phyloP scores from a whole-genome alignment of 106 monocot species.

The Phalaenopsis equestris region DNA sequence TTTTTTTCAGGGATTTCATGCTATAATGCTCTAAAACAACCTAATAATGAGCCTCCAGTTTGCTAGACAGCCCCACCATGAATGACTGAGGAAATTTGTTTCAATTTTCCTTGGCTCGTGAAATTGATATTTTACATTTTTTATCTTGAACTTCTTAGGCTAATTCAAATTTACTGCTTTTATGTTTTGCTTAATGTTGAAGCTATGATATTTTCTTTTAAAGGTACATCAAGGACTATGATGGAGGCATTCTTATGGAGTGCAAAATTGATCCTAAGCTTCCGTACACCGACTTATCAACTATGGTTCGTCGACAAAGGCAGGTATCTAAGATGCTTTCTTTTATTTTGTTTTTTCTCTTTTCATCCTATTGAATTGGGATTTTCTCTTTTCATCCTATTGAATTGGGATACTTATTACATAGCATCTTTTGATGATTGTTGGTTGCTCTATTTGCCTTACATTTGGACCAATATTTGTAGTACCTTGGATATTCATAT shows the following conservation, averaged over 20 bases:
- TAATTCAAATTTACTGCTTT: not conserved
- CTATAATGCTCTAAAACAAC: not conserved
- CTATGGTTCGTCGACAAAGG: slow-evolving; percentile 94
- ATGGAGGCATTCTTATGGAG: slow-evolving; percentile 97
- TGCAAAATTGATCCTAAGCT: slow-evolving; percentile 93
- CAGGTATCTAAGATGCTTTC: slow-evolving; percentile 39
- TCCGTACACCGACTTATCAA: slow-evolving; percentile 91
- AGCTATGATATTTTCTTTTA: not conserved
- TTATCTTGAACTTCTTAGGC: too few species aligned
- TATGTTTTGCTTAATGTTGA: not conserved
- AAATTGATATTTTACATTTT: not conserved
- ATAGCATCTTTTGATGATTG: not conserved
- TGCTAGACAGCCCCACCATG: not conserved
- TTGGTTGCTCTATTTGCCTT: not conserved
- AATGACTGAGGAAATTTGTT: not conserved
- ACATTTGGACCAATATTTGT: not conserved
- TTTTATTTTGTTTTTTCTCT: not conserved
- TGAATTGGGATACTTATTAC: not conserved
- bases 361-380: not conserved
- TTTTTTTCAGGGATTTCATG: not conserved
- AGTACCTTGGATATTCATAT: not conserved
- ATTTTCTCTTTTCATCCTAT: not conserved
- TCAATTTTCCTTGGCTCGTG: not conserved
- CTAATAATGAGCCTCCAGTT: not conserved
- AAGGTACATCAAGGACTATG: slow-evolving; percentile 98